These are phyloP conservation scores for Sphaerulina populicola DNA, from an alignment of 2,329 filamentous ascomycete genomes.

Conservation along the genomic window DNA sequence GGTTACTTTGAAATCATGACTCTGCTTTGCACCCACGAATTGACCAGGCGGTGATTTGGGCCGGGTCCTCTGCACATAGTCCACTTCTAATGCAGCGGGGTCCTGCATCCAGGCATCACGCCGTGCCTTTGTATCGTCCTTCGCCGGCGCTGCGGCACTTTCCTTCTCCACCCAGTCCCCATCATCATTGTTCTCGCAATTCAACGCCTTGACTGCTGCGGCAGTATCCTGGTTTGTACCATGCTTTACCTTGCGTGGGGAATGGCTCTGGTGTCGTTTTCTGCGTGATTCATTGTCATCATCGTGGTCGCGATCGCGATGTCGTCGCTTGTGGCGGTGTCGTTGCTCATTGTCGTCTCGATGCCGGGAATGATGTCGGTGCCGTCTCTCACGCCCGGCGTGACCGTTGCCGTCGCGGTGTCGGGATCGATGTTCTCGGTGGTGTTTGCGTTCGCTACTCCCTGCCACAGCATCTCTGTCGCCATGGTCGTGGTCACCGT, in stretches of 20 bases:
- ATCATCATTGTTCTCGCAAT: conserved; percentile 42
- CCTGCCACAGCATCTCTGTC: conserved; percentile 45
- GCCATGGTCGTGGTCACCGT: conserved; percentile 35
- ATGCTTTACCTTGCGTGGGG: conserved; percentile 30
- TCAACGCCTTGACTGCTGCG: conserved; percentile 25
- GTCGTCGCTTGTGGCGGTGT: conserved; percentile 19
- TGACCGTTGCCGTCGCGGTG: conserved; percentile 38
- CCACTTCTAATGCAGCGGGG: conserved; percentile 70
- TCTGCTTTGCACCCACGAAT: conserved; percentile 44
- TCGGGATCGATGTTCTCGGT: conserved; percentile 37
- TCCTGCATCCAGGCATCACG: conserved; percentile 94
- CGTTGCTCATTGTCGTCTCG: conserved; percentile 2
- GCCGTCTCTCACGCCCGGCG: conserved; percentile 40
- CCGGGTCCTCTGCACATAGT: conserved; percentile 63
- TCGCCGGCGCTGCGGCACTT: conserved; percentile 34
- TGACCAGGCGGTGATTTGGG: conserved; percentile 38
- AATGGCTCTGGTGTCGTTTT: conserved; percentile 27
- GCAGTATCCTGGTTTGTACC: conserved; percentile 14
- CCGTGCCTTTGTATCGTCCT: conserved; percentile 42
- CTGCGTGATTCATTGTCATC: conserved; percentile 32
- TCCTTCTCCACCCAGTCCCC: conserved; percentile 41
- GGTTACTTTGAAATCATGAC: conserved; percentile 64
- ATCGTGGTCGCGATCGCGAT: conserved; percentile 40
- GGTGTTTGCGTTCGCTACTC: conserved; percentile 38
- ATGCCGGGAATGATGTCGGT: not conserved